Conservation (phyloP, 768 basidiomycete genomes). For the Paxillus rubicundulus region DNA sequence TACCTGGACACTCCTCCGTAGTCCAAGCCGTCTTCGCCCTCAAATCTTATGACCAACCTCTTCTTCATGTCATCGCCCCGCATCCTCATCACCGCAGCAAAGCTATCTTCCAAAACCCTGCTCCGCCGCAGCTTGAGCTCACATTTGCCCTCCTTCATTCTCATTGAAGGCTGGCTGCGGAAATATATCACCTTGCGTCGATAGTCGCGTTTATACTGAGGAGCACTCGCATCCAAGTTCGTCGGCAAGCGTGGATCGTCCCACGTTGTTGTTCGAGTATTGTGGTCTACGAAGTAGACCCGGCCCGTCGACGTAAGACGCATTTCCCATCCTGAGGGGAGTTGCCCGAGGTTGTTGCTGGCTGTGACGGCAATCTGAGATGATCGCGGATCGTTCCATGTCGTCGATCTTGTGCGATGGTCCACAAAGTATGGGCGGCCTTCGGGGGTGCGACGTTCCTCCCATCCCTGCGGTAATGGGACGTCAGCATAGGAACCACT, state of each 20-base stretch:
- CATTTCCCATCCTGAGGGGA: conserved; percentile 96
- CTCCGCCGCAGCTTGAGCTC: conserved; percentile 81
- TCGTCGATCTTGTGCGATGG: conserved; percentile 82
- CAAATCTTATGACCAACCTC: conserved; percentile 70
- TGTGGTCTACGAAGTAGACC: conserved; percentile 94
- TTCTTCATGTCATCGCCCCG: conserved; percentile 69
- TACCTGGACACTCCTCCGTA: conserved; percentile 76
- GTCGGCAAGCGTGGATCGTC: conserved; percentile 88
- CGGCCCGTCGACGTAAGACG: conserved; percentile 78
- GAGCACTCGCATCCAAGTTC: conserved; percentile 80
- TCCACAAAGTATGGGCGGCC: conserved; percentile 76
- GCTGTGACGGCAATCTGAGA: conserved; percentile 47
- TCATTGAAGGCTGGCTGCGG: conserved; percentile 85
- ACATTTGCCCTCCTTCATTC: conserved; percentile 74
- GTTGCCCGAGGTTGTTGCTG: conserved; percentile 67
- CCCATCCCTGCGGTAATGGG: conserved; percentile 87
- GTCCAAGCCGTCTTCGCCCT: conserved; percentile 77
- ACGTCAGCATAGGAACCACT: conserved; percentile 49
- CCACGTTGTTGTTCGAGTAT: conserved; percentile 86
- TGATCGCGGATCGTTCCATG: conserved; percentile 84
- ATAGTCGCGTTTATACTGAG: conserved; percentile 96
- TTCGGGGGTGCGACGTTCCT: conserved; percentile 87
- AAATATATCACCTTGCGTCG: conserved; percentile 90
- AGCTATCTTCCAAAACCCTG: conserved; percentile 85
- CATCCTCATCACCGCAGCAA: conserved; percentile 78